Percentiles rank a stretch among this genome's conserved stretches.
These are phyloP conservation scores for Symmetrospora coprosmae DNA, from an alignment of 768 basidiomycete species.

Conservation along the genomic window DNA sequence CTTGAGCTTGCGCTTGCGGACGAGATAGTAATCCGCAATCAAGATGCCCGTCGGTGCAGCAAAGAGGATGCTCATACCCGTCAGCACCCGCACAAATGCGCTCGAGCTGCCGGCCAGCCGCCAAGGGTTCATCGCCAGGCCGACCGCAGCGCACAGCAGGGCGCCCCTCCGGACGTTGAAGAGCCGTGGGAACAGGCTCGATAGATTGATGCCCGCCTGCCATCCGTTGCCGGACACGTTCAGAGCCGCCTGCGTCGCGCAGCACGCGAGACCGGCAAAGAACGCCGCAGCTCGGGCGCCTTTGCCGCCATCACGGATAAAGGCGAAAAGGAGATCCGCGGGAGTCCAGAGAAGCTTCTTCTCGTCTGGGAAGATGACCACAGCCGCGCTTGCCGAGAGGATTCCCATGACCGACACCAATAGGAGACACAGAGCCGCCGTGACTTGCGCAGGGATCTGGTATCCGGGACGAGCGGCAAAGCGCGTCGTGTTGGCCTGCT, in stretches of 20 bases:
- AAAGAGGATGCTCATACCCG: background rate
- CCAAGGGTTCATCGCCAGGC: constrained; percentile 11
- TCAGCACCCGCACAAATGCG: background rate
- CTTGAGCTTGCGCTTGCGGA: background rate
- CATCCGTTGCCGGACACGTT: constrained; percentile 33
- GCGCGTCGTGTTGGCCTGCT: background rate
- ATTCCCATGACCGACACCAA: constrained; percentile 32
- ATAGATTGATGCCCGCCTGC: background rate
- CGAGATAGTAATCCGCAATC: background rate
- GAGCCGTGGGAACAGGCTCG: background rate
- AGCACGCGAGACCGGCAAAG: constrained; percentile 34
- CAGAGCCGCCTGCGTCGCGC: constrained; percentile 31
- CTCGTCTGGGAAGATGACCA: constrained; percentile 31
- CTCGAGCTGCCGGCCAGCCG: background rate
- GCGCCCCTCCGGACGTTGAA: constrained; percentile 1
- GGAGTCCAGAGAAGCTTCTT: constrained; percentile 32
- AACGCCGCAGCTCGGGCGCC: constrained; percentile 35
- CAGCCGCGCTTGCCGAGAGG: constrained; percentile 32
- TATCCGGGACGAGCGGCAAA: background rate
- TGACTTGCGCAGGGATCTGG: background rate
- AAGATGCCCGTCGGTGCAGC: background rate
- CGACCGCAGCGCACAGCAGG: background rate
- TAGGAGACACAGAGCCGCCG: background rate
- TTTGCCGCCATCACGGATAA: constrained; percentile 28
- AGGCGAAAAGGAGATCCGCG: constrained; percentile 24